Evolutionary conservation across 148 eudicot species (phyloP).

Genomic region (Persicaria maculosa): DNA sequence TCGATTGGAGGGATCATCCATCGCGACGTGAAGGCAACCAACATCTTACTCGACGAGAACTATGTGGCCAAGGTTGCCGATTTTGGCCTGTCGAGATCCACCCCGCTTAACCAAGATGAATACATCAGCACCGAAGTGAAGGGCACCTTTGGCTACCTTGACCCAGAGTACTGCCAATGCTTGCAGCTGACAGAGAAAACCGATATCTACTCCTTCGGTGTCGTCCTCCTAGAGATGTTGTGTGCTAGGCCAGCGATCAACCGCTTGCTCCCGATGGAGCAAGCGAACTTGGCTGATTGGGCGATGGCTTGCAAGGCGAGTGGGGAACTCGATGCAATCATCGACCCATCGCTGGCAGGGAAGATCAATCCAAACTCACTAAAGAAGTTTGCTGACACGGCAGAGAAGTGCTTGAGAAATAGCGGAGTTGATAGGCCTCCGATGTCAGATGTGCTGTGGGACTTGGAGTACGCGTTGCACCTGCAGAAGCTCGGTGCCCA

Average conservation of each 20-base stretch:
- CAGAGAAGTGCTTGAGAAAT: slow-evolving; percentile 32
- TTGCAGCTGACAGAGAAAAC: slow-evolving; percentile 43
- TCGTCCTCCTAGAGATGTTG: slow-evolving; percentile 49
- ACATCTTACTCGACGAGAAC: slow-evolving; percentile 46
- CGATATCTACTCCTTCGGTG: slow-evolving; percentile 58
- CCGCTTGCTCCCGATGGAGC: slow-evolving; percentile 23
- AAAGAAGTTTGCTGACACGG: slow-evolving; percentile 33
- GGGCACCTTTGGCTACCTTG: slow-evolving; percentile 58
- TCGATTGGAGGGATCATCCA: slow-evolving; percentile 42
- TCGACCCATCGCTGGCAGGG: slow-evolving; percentile 35
- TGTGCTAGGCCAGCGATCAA: slow-evolving; percentile 41
- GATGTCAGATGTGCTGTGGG: slow-evolving; percentile 52
- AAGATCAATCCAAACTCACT: slow-evolving; percentile 33
- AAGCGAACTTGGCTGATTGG: slow-evolving; percentile 43
- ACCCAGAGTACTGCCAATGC: slow-evolving; percentile 42
- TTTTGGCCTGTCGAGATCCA: slow-evolving; percentile 45
- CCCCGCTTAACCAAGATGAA: slow-evolving; percentile 1
- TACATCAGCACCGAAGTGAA: slow-evolving; percentile 38
- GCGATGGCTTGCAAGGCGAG: slow-evolving; percentile 21
- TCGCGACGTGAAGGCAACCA: slow-evolving; percentile 60
- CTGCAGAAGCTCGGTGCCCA: neutral
- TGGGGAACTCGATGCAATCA: slow-evolving; percentile 25
- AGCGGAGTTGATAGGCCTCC: slow-evolving; percentile 32
- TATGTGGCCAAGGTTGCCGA: slow-evolving; percentile 55
- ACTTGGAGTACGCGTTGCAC: slow-evolving; percentile 38